Evolutionary conservation across 2,329 filamentous ascomycete genomes (phyloP).

Genomic region (Aspergillus pseudoglaucus): DNA sequence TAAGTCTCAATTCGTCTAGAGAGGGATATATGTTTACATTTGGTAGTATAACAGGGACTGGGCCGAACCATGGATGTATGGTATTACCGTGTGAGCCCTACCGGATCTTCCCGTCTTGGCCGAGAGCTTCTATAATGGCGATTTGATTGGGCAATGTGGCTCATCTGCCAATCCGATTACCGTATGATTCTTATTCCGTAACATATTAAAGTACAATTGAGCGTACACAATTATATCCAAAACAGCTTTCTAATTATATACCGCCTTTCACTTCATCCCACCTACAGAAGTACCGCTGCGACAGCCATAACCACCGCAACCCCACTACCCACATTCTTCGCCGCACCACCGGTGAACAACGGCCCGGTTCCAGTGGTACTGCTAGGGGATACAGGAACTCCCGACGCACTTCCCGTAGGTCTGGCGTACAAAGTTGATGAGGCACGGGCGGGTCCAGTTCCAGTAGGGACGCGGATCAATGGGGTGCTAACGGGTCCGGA

Average conservation of each 20-base stretch:
- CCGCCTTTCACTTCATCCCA: no score
- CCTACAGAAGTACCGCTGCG: background rate
- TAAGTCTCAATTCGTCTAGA: background rate
- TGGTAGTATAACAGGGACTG: no score
- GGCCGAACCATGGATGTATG: background rate
- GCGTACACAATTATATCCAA: no score
- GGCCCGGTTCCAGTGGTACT: conserved; percentile 12
- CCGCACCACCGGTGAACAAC: conserved; percentile 15
- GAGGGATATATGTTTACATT: background rate
- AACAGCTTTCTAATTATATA: no score
- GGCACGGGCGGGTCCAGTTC: conserved; percentile 3
- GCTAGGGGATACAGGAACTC: conserved; percentile 9
- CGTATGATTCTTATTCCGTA: no score
- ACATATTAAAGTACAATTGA: no score
- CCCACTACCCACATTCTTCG: conserved; percentile 1
- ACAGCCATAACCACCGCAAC: background rate
- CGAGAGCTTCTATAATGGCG: conserved; percentile 6
- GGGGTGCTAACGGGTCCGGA: background rate
- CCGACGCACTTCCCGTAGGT: conserved; percentile 5
- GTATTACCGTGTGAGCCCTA: background rate
- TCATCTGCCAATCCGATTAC: no score
- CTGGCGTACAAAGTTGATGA: conserved; percentile 12
- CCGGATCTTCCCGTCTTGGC: conserved; percentile 19
- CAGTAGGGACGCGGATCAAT: background rate
- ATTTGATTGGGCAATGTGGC: background rate